Base-by-base conservation (phyloP, 768 basidiomycete genomes). In the Leucocoprinus birnbaumii region DNA sequence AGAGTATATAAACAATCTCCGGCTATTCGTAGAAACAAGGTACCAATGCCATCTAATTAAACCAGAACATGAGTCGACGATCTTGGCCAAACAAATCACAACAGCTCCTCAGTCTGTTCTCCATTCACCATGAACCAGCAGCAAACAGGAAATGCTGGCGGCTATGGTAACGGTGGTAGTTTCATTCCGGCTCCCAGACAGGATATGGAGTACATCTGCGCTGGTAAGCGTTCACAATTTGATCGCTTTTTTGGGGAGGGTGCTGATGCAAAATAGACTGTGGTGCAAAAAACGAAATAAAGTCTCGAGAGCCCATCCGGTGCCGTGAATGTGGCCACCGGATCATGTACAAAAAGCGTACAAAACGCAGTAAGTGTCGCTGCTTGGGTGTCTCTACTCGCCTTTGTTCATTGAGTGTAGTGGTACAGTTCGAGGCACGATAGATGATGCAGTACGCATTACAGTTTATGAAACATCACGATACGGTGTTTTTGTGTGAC, bases 311-410 rank as follows among this genome's bases (percentile, higher is more conserved):
- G 68, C 92, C 93, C 41, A 95, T 98, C 60, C 87, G 96, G 54
- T 98, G 96, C 73, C 81, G 90, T 61, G 94, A 98, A 66, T 98
- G 96, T 65, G 96, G 96, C 2, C 96, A 98, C 71, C 85, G 96
- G 50, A 96, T 98, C 68, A 94, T 98, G 92, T 98, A 97, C 73
- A 98, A 98, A 74, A 97, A 95, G 71, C 77, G 96, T 64, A 96
- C 94, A 21, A 91, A 82, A 66, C 79, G 93, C 78, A 95, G 96
- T 98, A 63, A 67, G 94, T 75, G 24, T 45, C 34, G 11, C 60
- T 40, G 51, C n/a, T 25, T 27, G 16, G n/a, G 2, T 40, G 51
- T n/a, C 21, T 40, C 25, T n/a, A 48, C 40, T 26, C 43, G 24
- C 44, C 43, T 62, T 42, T 63, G 45, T 51, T 53, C 21, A 62